These are phyloP conservation scores for Mycena indigotica DNA, from an alignment of 768 basidiomycete species.

Conservation along the genomic window DNA sequence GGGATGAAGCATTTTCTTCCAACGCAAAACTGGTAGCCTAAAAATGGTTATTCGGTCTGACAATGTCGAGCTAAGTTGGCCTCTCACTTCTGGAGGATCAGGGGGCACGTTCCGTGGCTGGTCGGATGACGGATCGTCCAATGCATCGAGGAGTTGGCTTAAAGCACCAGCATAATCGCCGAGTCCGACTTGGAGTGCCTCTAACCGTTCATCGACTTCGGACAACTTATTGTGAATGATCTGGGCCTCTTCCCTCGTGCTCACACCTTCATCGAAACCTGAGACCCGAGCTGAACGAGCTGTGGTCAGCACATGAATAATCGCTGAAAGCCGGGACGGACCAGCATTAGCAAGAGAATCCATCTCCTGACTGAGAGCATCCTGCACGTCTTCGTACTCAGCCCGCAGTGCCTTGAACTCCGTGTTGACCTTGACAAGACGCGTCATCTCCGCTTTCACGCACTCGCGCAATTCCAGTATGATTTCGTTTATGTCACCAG, in stretches of 20 bases:
- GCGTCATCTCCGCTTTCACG: not conserved
- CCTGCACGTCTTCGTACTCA: not conserved
- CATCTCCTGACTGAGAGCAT: not conserved
- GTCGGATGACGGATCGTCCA: not conserved
- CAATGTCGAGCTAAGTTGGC: not conserved
- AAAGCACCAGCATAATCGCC: not conserved
- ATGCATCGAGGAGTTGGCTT: not conserved
- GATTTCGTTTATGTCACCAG: not conserved
- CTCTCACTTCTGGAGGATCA: not conserved
- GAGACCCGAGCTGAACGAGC: not conserved
- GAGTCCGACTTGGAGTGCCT: not conserved
- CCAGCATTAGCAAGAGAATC: not conserved
- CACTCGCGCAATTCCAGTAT: not conserved
- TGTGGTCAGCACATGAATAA: not conserved
- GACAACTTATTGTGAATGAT: not conserved
- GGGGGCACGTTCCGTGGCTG: not conserved
- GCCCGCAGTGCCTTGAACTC: not conserved
- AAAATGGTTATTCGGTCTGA: not conserved
- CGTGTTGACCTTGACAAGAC: not conserved
- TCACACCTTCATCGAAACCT: not conserved
- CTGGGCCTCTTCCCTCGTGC: not conserved
- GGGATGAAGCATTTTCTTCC: not conserved
- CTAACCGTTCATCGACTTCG: not conserved
- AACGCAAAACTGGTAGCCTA: not conserved
- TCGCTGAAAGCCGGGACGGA: not conserved